Evolutionary conservation across 1,284 basidiomycete species (phyloP), one percentile per base, ranked within the genome.

Genomic region (Malassezia yamatoensis): DNA sequence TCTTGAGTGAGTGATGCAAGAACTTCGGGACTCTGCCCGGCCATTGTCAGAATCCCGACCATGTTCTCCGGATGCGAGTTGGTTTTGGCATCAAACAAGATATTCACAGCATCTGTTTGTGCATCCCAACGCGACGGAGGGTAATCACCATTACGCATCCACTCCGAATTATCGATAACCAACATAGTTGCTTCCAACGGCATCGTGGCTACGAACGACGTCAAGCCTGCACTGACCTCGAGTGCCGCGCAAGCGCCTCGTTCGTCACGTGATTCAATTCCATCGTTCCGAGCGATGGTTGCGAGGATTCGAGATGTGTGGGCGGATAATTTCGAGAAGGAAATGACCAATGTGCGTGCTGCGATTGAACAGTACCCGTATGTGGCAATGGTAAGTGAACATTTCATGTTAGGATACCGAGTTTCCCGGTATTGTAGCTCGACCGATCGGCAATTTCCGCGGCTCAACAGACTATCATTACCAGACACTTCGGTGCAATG

Each of bases 381-480:
- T 77, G 84, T 98, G 68, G 89, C 91, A 63, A 93, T 98, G 90
- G 58, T 59, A 40, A 21, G 64, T 60, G 39, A 7, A 29, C 1
- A 4, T 15, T 38, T 53, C 10, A 47, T 15, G 8, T 29, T 29
- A 64, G 58, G 93, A 98, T 76, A 96, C 94, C 60, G 94, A 98
- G 77, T 98, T 98, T 75, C 93, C 93, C 29, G 94, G 94, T 9
- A 93, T 96, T 47, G 93, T 99, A 40, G 94, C 93, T 9, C 82
- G 94, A 16, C 93, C 94, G 12, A 96, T 98, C 74, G 93, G 93
- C 12, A 82, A 84, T 37, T 98, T 96, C 80, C 90, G 90, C 76
- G 93, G 90, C 0, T 90, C 89, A 11, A 90, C 90, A 15, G 93
- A 99, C 77, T 96, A 96, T 73, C 93, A 98, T 78, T 99, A 96